These are phyloP conservation scores for Cryptosporidium xiaoi DNA, from an alignment of 169 alveolate species.

Conservation along the genomic window DNA sequence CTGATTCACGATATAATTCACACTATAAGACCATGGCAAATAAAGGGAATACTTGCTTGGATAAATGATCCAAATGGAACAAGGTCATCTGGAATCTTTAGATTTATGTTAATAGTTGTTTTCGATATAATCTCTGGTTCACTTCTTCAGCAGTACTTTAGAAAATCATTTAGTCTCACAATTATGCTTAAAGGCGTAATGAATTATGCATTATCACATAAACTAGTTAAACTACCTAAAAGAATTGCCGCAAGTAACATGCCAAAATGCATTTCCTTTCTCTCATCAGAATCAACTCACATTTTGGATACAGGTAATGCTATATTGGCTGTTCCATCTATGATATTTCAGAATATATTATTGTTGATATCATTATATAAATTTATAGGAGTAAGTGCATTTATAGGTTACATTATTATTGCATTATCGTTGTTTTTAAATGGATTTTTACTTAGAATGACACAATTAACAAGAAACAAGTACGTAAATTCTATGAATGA, in stretches of 20 bases:
- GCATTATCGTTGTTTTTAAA: constrained; percentile 33
- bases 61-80: constrained; percentile 48
- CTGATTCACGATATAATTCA: constrained; percentile 19
- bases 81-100: constrained; percentile 6
- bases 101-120: constrained; percentile 18
- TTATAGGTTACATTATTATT: constrained; percentile 57
- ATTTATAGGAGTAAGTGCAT: constrained; percentile 67
- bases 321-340: constrained; percentile 51
- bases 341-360: constrained; percentile 62
- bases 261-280: constrained; percentile 41
- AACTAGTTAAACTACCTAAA: constrained; percentile 40
- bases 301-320: constrained; percentile 47
- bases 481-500: constrained; percentile 31
- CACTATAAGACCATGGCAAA: constrained; percentile 57
- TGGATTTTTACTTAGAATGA: constrained; percentile 21
- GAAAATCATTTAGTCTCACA: constrained; percentile 54
- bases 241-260: constrained; percentile 12
- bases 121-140: constrained; percentile 49
- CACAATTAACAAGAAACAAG: constrained; percentile 37
- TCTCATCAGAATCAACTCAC: constrained; percentile 58
- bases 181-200: constrained; percentile 66
- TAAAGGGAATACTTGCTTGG: constrained; percentile 37
- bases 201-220: constrained; percentile 41
- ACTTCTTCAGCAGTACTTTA: constrained; percentile 52
- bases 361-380: constrained; percentile 35